Evolutionary conservation across 768 basidiomycete genomes (phyloP).

Genomic region (button mushroom (Agaricus bisporus)): DNA sequence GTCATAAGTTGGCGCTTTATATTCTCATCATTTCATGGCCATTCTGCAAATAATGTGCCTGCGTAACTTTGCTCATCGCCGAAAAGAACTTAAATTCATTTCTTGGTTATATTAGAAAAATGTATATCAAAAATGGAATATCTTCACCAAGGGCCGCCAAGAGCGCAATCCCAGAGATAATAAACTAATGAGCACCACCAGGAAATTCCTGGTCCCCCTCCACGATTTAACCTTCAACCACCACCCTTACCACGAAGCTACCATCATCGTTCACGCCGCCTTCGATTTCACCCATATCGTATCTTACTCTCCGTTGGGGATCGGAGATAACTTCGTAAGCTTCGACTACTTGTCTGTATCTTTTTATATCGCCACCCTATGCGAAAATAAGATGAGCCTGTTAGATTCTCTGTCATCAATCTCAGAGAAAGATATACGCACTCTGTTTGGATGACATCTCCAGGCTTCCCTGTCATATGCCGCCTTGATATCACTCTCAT

Average conservation of each 20-base stretch:
- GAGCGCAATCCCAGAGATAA: no score
- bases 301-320: constrained; percentile 61
- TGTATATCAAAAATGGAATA: no score
- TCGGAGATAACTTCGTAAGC: constrained; percentile 81
- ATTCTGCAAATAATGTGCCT: no score
- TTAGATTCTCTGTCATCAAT: neutral
- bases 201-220: no score
- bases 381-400: neutral
- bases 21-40: no score
- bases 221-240: constrained; percentile 11
- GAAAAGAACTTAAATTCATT: no score
- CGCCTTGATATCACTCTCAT: constrained; percentile 78
- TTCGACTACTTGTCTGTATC: constrained; percentile 87
- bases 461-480: constrained; percentile 83
- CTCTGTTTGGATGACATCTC: constrained; percentile 84
- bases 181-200: no score
- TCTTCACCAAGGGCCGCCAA: no score
- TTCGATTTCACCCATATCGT: constrained; percentile 80
- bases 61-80: no score
- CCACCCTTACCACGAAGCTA: no score
- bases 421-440: constrained; percentile 21
- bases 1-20: no score
- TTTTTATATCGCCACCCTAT: constrained; percentile 91
- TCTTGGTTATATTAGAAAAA: no score
- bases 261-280: constrained; percentile 49